A percentile compares a stretch with the other conserved stretches of the same genome.
Evolutionary conservation across 148 eudicot species (phyloP).

Genomic region (Pouteria glomerata): DNA sequence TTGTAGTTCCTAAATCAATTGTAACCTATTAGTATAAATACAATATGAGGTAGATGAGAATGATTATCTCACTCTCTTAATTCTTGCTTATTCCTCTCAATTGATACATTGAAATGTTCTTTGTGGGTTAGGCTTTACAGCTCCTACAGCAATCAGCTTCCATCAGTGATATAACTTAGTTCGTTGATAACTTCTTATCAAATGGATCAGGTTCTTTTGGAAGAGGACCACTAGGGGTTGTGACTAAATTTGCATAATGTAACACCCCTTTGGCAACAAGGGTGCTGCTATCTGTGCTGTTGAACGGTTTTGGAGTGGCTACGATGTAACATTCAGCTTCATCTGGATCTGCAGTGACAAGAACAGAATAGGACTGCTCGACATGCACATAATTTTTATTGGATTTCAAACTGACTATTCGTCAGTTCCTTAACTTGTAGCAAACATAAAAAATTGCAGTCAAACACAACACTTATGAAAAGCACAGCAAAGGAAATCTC

Average conservation of each 20-base stretch:
- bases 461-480: too few relatives aligned
- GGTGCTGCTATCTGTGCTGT: slow-evolving; percentile 1
- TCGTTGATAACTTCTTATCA: slow-evolving; percentile 25
- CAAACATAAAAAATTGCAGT: too few relatives aligned
- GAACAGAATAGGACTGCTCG: slow-evolving; percentile 44
- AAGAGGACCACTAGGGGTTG: slow-evolving; percentile 17
- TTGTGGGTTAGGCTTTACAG: slow-evolving; percentile 48
- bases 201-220: slow-evolving; percentile 32
- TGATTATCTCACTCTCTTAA: too few relatives aligned
- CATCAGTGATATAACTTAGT: slow-evolving; percentile 34
- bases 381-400: slow-evolving; percentile 43
- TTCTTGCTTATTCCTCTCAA: too few relatives aligned
- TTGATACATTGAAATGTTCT: slow-evolving; percentile 33
- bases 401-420: too few relatives aligned
- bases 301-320: slow-evolving; percentile 25
- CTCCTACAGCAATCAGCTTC: slow-evolving; percentile 43
- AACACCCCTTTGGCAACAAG: slow-evolving; percentile 24
- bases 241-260: slow-evolving; percentile 24
- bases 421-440: too few relatives aligned
- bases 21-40: too few relatives aligned
- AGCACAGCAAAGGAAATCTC: too few relatives aligned
- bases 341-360: slow-evolving; percentile 31
- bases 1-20: too few relatives aligned
- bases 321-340: slow-evolving; percentile 29
- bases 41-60: too few relatives aligned